Percentiles rank a stretch among this genome's conserved stretches.
phyloP scores from a whole-genome alignment of 179 eudicot species.

The Monotropa hypopitys region DNA sequence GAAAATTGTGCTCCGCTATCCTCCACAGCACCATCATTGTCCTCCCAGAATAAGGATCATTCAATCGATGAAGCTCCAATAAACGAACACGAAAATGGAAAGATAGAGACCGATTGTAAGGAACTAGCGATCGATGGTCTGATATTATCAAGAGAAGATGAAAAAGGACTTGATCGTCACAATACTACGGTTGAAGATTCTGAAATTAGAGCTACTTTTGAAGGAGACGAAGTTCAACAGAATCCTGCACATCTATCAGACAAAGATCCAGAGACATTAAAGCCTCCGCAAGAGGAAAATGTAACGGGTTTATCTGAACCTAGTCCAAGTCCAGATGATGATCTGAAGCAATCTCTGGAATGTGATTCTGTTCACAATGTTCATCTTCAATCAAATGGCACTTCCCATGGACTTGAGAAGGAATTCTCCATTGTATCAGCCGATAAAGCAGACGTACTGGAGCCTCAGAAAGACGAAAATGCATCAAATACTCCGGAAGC shows the following conservation, averaged over 20 bases:
- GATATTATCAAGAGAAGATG: constrained; percentile 1
- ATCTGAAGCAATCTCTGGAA: background rate
- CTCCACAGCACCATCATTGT: background rate
- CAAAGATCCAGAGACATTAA: background rate
- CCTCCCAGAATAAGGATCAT: constrained; percentile 10
- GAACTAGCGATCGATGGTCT: background rate
- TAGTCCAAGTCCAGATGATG: background rate
- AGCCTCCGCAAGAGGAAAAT: constrained; percentile 13
- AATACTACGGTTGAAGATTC: background rate
- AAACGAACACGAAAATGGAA: constrained; percentile 6
- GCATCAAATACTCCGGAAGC: background rate
- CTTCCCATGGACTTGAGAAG: background rate
- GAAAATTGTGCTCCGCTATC: background rate
- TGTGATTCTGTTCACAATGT: background rate
- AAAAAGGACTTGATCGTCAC: background rate
- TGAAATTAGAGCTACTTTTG: background rate
- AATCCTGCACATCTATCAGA: background rate
- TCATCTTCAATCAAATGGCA: background rate
- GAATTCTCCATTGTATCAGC: background rate
- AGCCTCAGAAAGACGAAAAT: constrained; percentile 14
- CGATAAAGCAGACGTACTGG: background rate
- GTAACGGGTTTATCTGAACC: background rate
- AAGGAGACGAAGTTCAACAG: background rate
- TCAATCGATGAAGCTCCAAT: constrained; percentile 5
- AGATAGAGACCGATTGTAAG: constrained; percentile 1